phyloP scores from a whole-genome alignment of 768 basidiomycete genomes.

The Plicaturopsis crispa region DNA sequence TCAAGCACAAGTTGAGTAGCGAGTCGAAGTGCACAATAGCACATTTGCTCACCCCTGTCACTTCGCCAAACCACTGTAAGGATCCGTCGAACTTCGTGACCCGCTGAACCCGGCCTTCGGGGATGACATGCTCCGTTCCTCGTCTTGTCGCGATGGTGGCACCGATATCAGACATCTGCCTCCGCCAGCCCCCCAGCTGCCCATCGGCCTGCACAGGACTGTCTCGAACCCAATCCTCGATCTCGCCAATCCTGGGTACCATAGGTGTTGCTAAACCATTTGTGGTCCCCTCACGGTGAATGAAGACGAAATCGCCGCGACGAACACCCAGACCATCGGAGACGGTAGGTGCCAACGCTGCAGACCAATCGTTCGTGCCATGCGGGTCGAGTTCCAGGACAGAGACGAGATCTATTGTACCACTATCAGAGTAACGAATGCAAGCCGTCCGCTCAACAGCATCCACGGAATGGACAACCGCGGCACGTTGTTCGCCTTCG shows the following conservation, averaged over 20 bases:
- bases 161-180: constrained; percentile 64
- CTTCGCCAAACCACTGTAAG: constrained; percentile 83
- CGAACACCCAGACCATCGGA: constrained; percentile 71
- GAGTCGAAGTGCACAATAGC: constrained; percentile 5
- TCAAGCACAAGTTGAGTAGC: constrained; percentile 5
- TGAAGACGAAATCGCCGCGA: constrained; percentile 78
- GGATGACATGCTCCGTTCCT: constrained; percentile 25
- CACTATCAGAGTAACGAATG: constrained; percentile 50
- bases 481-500: constrained; percentile 59
- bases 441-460: constrained; percentile 63
- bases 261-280: constrained; percentile 65
- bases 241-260: constrained; percentile 80
- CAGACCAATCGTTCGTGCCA: constrained; percentile 49
- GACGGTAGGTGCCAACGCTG: constrained; percentile 28
- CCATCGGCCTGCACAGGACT: constrained; percentile 37
- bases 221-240: constrained; percentile 76
- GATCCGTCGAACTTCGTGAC: constrained; percentile 30
- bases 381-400: constrained; percentile 87
- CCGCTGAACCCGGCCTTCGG: constrained; percentile 35
- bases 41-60: constrained; percentile 48
- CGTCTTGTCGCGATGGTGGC: constrained; percentile 42
- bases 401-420: constrained; percentile 58
- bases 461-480: constrained; percentile 75
- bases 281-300: constrained; percentile 60
- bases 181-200: constrained; percentile 62